These are phyloP conservation scores for Citrus reticulata DNA, from an alignment of 345 rosid species.

Conservation along the genomic window DNA sequence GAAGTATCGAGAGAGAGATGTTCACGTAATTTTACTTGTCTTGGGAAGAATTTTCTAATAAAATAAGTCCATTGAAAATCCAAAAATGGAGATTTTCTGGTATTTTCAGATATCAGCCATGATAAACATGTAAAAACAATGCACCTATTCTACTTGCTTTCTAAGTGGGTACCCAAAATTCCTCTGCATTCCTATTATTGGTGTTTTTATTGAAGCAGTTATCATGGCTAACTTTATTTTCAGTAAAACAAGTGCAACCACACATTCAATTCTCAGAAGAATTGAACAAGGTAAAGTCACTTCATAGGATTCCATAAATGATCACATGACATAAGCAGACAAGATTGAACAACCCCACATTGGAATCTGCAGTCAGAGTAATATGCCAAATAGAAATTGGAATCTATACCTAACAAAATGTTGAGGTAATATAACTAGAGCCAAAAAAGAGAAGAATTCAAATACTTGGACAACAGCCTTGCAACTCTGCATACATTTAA, in stretches of 20 bases:
- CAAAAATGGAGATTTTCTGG: neutral
- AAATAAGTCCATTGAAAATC: neutral
- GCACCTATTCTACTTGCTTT: neutral
- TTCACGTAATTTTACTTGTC: neutral
- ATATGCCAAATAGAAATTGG: neutral
- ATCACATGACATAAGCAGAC: slow-evolving; percentile 7
- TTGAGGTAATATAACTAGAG: neutral
- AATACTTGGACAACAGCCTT: neutral
- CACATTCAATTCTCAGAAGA: too few species aligned
- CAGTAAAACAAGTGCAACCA: neutral
- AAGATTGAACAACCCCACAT: neutral
- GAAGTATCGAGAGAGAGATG: neutral
- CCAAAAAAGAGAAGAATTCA: neutral
- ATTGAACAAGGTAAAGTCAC: neutral
- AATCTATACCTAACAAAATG: slow-evolving; percentile 1
- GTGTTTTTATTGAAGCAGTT: neutral
- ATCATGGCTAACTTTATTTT: neutral
- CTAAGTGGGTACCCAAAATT: neutral
- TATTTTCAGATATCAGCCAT: neutral
- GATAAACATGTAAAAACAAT: neutral
- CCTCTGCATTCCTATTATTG: neutral
- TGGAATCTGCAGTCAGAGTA: slow-evolving; percentile 7
- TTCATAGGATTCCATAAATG: slow-evolving; percentile 9
- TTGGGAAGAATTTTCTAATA: neutral
- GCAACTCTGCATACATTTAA: neutral